Conservation (phyloP, 1,284 basidiomycete genomes). For the Sporisorium scitamineum region DNA sequence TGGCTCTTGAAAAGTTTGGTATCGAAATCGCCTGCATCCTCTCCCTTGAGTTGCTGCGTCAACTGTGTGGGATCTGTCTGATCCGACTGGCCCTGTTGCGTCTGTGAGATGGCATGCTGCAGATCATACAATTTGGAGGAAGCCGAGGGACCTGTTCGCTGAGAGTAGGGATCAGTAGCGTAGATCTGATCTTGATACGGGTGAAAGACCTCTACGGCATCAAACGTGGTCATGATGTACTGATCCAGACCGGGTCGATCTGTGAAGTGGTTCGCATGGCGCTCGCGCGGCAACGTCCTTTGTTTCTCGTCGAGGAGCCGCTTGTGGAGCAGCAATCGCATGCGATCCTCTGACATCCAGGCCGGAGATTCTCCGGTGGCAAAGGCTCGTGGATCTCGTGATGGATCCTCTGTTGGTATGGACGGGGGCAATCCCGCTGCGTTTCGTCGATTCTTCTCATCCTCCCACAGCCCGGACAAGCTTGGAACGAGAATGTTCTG, state of each 20-base stretch:
- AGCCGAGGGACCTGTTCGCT: constrained; percentile 39
- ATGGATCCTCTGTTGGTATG: constrained; percentile 48
- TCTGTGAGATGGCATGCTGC: constrained; percentile 48
- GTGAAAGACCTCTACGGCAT: constrained; percentile 75
- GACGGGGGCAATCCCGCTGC: constrained; percentile 54
- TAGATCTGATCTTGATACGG: constrained; percentile 48
- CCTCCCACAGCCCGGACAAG: constrained; percentile 93
- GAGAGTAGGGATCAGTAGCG: constrained; percentile 43
- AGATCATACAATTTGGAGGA: constrained; percentile 55
- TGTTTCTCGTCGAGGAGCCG: constrained; percentile 72
- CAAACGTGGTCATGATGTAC: constrained; percentile 87
- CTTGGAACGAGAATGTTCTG: constrained; percentile 84
- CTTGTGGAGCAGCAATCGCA: constrained; percentile 63
- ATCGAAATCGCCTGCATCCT: constrained; percentile 58
- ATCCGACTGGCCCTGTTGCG: constrained; percentile 57
- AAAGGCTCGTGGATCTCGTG: constrained; percentile 49
- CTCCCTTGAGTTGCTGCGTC: constrained; percentile 12
- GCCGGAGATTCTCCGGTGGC: constrained; percentile 49
- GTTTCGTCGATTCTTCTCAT: constrained; percentile 80
- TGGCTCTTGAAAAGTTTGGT: constrained; percentile 66
- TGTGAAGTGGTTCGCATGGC: constrained; percentile 42
- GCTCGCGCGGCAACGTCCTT: constrained; percentile 39
- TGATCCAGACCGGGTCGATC: constrained; percentile 71
- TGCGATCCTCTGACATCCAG: constrained; percentile 68
- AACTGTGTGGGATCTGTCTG: constrained; percentile 45